phyloP scores from a whole-genome alignment of 2,329 filamentous ascomycete genomes.

The Monosporascus cannonballus region DNA sequence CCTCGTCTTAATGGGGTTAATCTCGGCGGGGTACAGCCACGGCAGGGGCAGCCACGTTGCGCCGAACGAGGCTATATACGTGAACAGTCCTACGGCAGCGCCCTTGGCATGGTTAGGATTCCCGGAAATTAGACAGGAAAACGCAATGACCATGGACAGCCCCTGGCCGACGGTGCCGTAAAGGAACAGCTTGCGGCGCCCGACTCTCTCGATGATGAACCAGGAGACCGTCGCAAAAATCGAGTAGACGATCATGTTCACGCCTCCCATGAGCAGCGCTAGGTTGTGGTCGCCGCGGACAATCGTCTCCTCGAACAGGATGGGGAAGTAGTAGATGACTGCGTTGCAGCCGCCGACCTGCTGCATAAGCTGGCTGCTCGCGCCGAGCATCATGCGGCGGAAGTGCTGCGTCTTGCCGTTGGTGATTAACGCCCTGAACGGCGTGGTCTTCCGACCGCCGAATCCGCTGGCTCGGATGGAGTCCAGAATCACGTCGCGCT shows the following conservation, averaged over 20 bases:
- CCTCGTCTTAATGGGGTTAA: constrained; percentile 44
- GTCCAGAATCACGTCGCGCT: constrained; percentile 57
- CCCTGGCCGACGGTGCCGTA: constrained; percentile 41
- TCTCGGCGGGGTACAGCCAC: constrained; percentile 52
- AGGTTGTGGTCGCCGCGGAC: constrained; percentile 34
- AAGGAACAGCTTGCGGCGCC: constrained; percentile 41
- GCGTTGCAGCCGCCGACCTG: constrained; percentile 53
- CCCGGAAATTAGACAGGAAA: constrained; percentile 61
- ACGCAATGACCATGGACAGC: constrained; percentile 53
- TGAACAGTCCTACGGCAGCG: constrained; percentile 61
- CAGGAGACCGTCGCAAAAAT: constrained; percentile 53
- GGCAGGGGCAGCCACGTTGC: constrained; percentile 59
- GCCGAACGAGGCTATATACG: constrained; percentile 64
- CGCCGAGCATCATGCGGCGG: constrained; percentile 56
- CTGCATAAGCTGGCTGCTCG: constrained; percentile 55
- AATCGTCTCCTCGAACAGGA: constrained; percentile 45
- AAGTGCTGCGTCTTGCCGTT: constrained; percentile 61
- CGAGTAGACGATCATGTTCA: constrained; percentile 54
- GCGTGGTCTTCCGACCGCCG: constrained; percentile 37
- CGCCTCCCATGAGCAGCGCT: constrained; percentile 46
- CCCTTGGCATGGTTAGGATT: constrained; percentile 57
- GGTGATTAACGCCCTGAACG: constrained; percentile 50
- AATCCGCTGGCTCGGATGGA: constrained; percentile 52
- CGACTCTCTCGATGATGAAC: constrained; percentile 42
- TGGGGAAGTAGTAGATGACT: constrained; percentile 56